Base-by-base conservation (phyloP, 768 basidiomycete genomes). In the Suillus decipiens region DNA sequence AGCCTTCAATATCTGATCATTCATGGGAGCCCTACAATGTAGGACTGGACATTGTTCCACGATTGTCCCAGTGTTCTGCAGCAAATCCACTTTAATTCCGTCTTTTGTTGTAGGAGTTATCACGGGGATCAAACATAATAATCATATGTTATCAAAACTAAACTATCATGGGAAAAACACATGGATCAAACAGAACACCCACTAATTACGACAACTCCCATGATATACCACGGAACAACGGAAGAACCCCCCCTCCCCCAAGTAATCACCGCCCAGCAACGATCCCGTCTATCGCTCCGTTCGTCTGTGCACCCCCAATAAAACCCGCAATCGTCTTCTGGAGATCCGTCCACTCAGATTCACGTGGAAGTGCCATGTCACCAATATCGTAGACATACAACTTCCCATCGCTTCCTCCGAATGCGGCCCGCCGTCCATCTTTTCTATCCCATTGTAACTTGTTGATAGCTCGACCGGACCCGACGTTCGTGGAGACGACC, bases 341-440 rank as follows among this genome's bases (percentile, higher is more conserved):
- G 81, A 98, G 76, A 66, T 97, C 94, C 3, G 87, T 85, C 96
- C 96, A 99, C 75, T 99, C 96, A 6, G 86, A 83, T 76, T 99
- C 96, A 62, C 93, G 79, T 1, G 96, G 93, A 28, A 92, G 81
- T 0, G 87, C 90, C 82, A 92, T 87, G 70, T 98, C 95, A 12
- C 95, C 94, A 65, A 99, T 87, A 72, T 98, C 96, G 73, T 96
- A 99, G 41, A 99, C 84, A 76, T 97, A 96, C 63, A 99, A 77
- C 66, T 85, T 87, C 15, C 97, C 97, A 66, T 99, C 96, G 67
- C 92, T 93, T 4, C 93, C 92, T 36, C 96, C 97, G 34, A 99
- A 75, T 1, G 92, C 96, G 2, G 86, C 95, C 31, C 95, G 87
- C 41, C 93, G 86, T 0, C 95, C 96, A 61, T 98, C 94, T 70